These are phyloP conservation scores for Fusarium tuaranense DNA, from an alignment of 2,329 filamentous ascomycete species.

Conservation along the genomic window DNA sequence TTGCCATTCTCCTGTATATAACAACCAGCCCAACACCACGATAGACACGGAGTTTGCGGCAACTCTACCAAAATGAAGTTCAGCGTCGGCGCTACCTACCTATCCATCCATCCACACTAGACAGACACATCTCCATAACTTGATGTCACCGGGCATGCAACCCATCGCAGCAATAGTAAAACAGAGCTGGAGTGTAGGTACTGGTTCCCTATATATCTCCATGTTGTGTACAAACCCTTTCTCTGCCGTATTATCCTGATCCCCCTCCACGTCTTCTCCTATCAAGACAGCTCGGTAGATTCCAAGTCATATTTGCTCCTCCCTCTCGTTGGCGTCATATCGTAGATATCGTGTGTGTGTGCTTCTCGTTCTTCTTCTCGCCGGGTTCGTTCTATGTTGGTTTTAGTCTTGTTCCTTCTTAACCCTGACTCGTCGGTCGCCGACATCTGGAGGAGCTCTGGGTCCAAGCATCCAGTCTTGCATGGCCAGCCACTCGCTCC, in stretches of 20 bases:
- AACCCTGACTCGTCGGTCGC: conserved; percentile 44
- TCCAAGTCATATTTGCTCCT: neutral
- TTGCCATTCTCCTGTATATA: conserved; percentile 34
- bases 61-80: conserved; percentile 19
- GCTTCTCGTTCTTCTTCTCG: neutral
- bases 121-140: neutral
- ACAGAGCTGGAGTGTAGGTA: conserved; percentile 26
- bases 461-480: conserved; percentile 99
- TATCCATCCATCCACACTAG: neutral
- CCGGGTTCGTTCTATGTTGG: neutral
- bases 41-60: conserved; percentile 33
- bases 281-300: neutral
- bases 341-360: neutral
- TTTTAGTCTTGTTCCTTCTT: conserved; percentile 46
- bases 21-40: conserved; percentile 17
- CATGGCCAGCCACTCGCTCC: conserved; percentile 97
- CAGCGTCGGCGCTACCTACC: neutral
- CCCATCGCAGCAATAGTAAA: conserved; percentile 23
- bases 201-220: conserved; percentile 25
- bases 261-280: neutral
- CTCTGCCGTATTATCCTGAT: neutral
- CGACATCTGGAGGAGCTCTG: conserved; percentile 66
- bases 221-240: conserved; percentile 7
- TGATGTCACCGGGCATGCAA: neutral
- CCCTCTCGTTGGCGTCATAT: neutral